These are phyloP conservation scores for Trebouxia gelatinosa DNA, from an alignment of 163 green algal genomes.

Conservation along the genomic window DNA sequence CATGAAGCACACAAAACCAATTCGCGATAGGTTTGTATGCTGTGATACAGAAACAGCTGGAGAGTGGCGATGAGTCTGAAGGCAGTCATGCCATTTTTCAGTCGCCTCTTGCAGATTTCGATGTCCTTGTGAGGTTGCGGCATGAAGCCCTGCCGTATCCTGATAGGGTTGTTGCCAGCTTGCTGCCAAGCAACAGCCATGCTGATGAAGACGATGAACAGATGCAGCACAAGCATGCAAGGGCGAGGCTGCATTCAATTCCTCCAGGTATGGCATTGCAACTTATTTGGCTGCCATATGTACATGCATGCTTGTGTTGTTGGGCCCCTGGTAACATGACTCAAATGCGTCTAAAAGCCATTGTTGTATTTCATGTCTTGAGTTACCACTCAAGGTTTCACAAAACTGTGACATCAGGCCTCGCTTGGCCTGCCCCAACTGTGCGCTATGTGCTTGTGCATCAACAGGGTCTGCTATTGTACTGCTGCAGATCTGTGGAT, in stretches of 20 bases:
- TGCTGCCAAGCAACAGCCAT: not conserved
- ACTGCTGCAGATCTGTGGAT: constrained; percentile 6
- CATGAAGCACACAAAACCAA: no score
- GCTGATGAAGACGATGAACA: not conserved
- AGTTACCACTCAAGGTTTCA: not conserved
- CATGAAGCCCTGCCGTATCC: constrained; percentile 55
- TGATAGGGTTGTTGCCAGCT: constrained; percentile 25
- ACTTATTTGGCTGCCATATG: no score
- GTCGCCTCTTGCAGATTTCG: constrained; percentile 49
- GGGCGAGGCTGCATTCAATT: constrained; percentile 49
- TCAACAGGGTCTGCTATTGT: not conserved
- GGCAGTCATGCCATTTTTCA: constrained; percentile 23
- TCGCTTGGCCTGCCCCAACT: not conserved
- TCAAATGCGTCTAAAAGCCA: no score
- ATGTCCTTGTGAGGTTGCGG: constrained; percentile 55
- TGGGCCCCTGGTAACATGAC: no score
- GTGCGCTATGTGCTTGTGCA: not conserved
- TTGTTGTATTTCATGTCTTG: not conserved
- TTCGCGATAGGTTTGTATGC: no score
- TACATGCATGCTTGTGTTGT: no score
- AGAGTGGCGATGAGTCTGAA: not conserved
- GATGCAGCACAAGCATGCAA: constrained; percentile 38
- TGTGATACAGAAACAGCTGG: not conserved
- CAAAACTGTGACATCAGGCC: not conserved
- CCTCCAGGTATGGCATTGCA: constrained; percentile 45